Percentiles rank a stretch among this genome's conserved stretches.
Conservation (phyloP, 306 rosid genomes). For the Corylus americana region DNA sequence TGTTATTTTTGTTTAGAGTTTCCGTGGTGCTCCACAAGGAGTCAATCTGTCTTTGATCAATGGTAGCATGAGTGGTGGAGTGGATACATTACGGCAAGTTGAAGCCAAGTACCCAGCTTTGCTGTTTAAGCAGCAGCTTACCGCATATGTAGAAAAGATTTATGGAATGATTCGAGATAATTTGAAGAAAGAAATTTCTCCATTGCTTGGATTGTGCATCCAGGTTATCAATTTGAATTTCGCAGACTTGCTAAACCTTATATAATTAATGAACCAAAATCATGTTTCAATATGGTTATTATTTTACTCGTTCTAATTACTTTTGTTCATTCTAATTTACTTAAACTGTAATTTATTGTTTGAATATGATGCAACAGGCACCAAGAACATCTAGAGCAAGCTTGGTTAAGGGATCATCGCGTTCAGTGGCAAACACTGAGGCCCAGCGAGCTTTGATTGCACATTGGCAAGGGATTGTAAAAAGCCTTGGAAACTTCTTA, state of each 20-base stretch:
- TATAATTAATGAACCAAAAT: neutral
- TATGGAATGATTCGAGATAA: conserved; percentile 99
- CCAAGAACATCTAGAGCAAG: conserved; percentile 96
- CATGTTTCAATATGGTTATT: conserved; percentile 17
- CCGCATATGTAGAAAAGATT: conserved; percentile 96
- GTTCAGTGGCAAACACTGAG: conserved; percentile 79
- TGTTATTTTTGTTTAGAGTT: conserved; percentile 41
- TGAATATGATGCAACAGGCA: conserved; percentile 62
- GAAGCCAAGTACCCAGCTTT: conserved; percentile 99
- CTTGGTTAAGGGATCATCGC: conserved; percentile 88
- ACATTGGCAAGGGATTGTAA: conserved; percentile 98
- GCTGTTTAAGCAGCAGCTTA: conserved; percentile 97
- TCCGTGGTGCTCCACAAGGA: conserved; percentile 62
- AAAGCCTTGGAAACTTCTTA: conserved; percentile 76
- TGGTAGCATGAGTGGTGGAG: conserved; percentile 55
- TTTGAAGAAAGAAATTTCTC: conserved; percentile 97
- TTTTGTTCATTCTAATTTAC: conserved; percentile 14
- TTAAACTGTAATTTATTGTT: conserved; percentile 21
- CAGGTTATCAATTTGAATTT: conserved; percentile 58
- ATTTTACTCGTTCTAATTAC: conserved; percentile 17
- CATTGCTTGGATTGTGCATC: conserved; percentile 92
- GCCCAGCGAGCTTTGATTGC: conserved; percentile 96
- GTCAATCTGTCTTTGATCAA: conserved; percentile 46
- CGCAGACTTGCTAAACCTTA: neutral
- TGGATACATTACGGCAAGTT: conserved; percentile 80